Base-by-base conservation (phyloP, 176 grass and related monocot genomes). In the Musa schizocarpa region DNA sequence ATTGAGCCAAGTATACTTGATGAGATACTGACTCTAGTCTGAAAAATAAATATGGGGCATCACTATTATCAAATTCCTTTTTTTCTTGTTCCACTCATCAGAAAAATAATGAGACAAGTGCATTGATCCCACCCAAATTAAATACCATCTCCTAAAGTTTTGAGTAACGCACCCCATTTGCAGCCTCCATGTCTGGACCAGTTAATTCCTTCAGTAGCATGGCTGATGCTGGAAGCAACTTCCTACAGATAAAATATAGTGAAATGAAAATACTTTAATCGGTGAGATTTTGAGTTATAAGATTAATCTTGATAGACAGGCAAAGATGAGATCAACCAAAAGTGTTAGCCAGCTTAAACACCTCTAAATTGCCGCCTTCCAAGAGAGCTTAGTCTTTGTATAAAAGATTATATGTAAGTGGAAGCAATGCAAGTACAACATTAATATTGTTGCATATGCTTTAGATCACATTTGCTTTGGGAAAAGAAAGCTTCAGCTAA, bases 201-300 rank as follows among this genome's bases (percentile, higher is more conserved):
- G 53, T 70, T 20, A 92, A 86, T 26, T 92, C 89, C 78, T 79
- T 88, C 21, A 92, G 78, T 69, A 88, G 54, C 86, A 92, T 88
- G 26, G 54, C 12, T 26, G 86, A 71, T 52, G 57, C 72, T 3
- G 89, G 86, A 72, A 69, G 81, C 54, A 92, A 76, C 69, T 68
- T 92, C 83, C 89, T 88, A 53, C 71, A 16, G 27, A 26, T 20
- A 53, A 22, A 63, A 24, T 7, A 80, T 9, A 25, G 10, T 51
- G 34, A 43, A 43, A 43, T 43, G 34, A 43, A 43, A 25, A 62
- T 11, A 27, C 65, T 48, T 19, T 20, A 9, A 11, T 14, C 13
- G 13, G 50, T 51, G 1, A 12, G 23, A 12, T 11, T 25, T 65
- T 14, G 12, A 50, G 27, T 19, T 20, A n/a, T 17, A 43, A 43